Conservation (phyloP, 352 stramenopile genomes). For the Phytophthora kernoviae region DNA sequence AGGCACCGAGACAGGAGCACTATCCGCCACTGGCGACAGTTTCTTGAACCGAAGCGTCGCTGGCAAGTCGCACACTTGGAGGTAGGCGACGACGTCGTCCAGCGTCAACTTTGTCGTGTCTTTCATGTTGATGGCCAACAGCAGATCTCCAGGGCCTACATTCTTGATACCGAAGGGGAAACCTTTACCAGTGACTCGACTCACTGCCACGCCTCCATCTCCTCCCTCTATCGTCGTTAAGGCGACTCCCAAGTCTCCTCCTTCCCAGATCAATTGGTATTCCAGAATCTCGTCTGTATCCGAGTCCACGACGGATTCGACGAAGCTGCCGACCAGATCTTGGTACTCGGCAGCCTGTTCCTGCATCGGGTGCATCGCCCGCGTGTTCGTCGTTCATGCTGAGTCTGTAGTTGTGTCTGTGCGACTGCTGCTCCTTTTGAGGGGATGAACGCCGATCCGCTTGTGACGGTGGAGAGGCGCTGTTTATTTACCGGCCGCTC, state of each 20-base stretch:
- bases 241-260: conserved; percentile 81
- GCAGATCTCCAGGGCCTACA: conserved; percentile 74
- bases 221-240: conserved; percentile 76
- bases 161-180: conserved; percentile 91
- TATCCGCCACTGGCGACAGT: conserved; percentile 60
- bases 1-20: conserved; percentile 41
- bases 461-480: conserved; percentile 32
- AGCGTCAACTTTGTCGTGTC: conserved; percentile 81
- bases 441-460: conserved; percentile 16
- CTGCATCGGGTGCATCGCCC: conserved; percentile 54
- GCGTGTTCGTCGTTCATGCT: conserved; percentile 38
- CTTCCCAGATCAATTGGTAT: conserved; percentile 91
- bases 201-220: conserved; percentile 69
- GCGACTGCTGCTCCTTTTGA: conserved; percentile 1
- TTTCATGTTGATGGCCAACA: conserved; percentile 86
- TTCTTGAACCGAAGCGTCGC: conserved; percentile 90
- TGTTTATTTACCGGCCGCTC: not conserved
- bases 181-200: conserved; percentile 83
- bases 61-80: conserved; percentile 85
- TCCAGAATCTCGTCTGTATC: conserved; percentile 87
- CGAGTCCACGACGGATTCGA: conserved; percentile 81
- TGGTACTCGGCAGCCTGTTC: conserved; percentile 86
- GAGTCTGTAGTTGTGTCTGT: not conserved
- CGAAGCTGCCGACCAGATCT: conserved; percentile 85
- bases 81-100: conserved; percentile 80